Evolutionary conservation across 257 asterid species (phyloP), one percentile per base, ranked within the genome.

Genomic region (Eustoma russellianum): DNA sequence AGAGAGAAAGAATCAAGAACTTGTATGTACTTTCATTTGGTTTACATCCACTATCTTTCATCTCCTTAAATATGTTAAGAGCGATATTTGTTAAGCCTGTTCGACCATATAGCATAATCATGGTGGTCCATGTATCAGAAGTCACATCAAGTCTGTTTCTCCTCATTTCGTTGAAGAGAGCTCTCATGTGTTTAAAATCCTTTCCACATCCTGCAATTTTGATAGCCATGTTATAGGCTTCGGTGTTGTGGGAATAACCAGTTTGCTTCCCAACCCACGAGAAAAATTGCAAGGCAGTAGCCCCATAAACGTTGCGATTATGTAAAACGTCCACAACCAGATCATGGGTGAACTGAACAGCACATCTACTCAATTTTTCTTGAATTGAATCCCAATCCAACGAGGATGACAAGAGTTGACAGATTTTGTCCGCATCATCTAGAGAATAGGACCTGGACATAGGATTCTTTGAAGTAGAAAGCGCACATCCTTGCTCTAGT

Each of bases 31-130:
- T 74, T 58, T 59, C 72, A 41, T 67, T 72, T 5, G 95, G 97
- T 59, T 65, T 74, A 49, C 78, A 76, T 11, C 78, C 70, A 13
- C 78, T 70, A 33, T 54, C 66, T 71, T 83, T 86, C 95, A 89
- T 85, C 71, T 89, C 95, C 56, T 24, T 66, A 63, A 85, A 89
- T 53, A 33, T 68, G 41, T 56, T 70, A 77, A 83, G 66, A 54
- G 97, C 90, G 38, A 74, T 77, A 58, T 86, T 70, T 0, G 95
- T 89, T 61, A 86, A 71, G 45, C 97, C 94, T 16, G 88, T 74
- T 55, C 79, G 83, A 7, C 94, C 95, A 65, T 89, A 89, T 81
- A 65, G 90, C 95, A 75, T 67, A 64, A 89, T 89, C 85, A 85
- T 79, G 81, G 85, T 79, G 8, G 90, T 79, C 97, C 97, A 86